Conservation (phyloP, 2,329 filamentous ascomycete species). For the Blumeriella jaapii region DNA sequence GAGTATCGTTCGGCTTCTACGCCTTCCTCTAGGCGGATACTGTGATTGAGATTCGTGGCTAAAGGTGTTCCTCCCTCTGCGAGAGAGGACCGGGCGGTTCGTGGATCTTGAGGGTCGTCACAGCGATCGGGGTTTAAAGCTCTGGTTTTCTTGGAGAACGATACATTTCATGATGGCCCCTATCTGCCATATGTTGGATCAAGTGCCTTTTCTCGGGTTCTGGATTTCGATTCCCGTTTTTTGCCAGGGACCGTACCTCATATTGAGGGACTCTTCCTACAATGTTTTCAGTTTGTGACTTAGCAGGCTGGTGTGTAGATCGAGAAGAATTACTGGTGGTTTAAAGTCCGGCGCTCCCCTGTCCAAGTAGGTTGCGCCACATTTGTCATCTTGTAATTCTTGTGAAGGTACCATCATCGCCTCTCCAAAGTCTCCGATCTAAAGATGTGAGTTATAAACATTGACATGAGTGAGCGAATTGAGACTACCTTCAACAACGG, state of each 20-base stretch:
- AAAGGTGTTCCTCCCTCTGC: neutral
- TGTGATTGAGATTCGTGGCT: neutral
- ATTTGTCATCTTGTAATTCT: constrained; percentile 2
- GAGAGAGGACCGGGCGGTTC: neutral
- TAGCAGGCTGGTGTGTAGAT: neutral
- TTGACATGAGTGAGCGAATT: neutral
- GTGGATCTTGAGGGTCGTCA: neutral
- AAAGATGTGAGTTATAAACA: neutral
- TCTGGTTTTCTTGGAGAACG: constrained; percentile 1
- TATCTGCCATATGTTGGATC: constrained; percentile 10
- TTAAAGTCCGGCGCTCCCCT: constrained; percentile 2
- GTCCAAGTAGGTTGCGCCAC: constrained; percentile 1
- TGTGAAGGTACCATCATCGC: constrained; percentile 1
- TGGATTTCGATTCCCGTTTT: constrained; percentile 1
- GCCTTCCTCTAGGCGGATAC: neutral
- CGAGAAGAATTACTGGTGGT: constrained; percentile 2
- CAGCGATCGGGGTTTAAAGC: constrained; percentile 4
- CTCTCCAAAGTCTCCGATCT: constrained; percentile 12
- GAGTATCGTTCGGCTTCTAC: neutral
- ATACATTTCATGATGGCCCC: constrained; percentile 9
- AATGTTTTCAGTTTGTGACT: neutral
- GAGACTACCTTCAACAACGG: constrained; percentile 4
- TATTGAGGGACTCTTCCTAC: constrained; percentile 6
- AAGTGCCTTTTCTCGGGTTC: constrained; percentile 8
- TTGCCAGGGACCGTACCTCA: neutral